Conservation (phyloP, 768 basidiomycete genomes). For the Tricholoma matsutake region DNA sequence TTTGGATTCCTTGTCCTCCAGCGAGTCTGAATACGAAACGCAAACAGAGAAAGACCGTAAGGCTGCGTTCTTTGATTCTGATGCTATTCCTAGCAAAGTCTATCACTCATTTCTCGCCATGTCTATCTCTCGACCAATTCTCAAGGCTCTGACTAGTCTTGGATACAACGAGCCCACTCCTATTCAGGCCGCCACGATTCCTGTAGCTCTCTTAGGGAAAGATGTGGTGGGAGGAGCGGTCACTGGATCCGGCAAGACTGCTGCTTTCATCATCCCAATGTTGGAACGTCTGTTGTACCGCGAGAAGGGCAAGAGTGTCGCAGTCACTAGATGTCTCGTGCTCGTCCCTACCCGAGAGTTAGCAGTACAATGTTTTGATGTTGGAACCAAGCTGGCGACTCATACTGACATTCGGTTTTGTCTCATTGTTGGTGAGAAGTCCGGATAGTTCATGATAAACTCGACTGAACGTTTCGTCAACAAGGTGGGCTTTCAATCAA, state of each 20-base stretch:
- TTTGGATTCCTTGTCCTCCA: slow-evolving; percentile 27
- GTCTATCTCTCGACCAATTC: slow-evolving; percentile 92
- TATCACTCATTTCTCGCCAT: slow-evolving; percentile 85
- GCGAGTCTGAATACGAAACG: slow-evolving; percentile 51
- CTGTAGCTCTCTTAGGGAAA: slow-evolving; percentile 89
- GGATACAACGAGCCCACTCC: slow-evolving; percentile 87
- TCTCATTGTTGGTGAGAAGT: slow-evolving; percentile 77
- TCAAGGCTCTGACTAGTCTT: slow-evolving; percentile 85
- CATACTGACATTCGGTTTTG: slow-evolving; percentile 91
- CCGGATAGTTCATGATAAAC: slow-evolving; percentile 1
- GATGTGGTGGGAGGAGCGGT: slow-evolving; percentile 96
- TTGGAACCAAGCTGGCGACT: slow-evolving; percentile 77
- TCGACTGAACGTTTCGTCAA: slow-evolving; percentile 8
- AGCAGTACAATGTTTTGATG: slow-evolving; percentile 93
- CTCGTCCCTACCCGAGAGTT: slow-evolving; percentile 94
- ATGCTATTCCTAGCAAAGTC: slow-evolving; percentile 42
- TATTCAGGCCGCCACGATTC: slow-evolving; percentile 92
- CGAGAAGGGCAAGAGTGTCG: slow-evolving; percentile 83
- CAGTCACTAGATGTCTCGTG: slow-evolving; percentile 85
- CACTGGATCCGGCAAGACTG: slow-evolving; percentile 98
- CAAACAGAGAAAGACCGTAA: slow-evolving; percentile 75
- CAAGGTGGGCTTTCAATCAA: slow-evolving; percentile 93
- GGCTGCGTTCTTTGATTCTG: slow-evolving; percentile 82
- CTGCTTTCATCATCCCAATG: slow-evolving; percentile 94
- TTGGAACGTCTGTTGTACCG: slow-evolving; percentile 90